A percentile compares a stretch with the other conserved stretches of the same genome.
These are phyloP conservation scores for Scutellaria minor DNA, from an alignment of 257 asterid genomes.

Conservation along the genomic window DNA sequence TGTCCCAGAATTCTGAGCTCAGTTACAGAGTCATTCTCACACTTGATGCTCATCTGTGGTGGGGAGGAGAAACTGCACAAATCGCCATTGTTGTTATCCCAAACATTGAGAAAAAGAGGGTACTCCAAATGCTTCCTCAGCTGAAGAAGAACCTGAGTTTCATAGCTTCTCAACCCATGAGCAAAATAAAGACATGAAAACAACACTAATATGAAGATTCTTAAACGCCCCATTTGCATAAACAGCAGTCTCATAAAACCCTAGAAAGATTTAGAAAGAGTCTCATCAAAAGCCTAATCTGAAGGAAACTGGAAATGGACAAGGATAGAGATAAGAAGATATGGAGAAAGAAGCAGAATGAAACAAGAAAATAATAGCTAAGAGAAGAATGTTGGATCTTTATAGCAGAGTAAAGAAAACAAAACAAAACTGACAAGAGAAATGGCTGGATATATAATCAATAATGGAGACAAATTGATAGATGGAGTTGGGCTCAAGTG, in stretches of 20 bases:
- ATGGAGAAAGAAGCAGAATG: conserved; percentile 27
- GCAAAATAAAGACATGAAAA: conserved; percentile 57
- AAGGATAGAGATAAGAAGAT: conserved; percentile 27
- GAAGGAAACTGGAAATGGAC: not conserved
- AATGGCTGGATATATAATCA: conserved; percentile 9
- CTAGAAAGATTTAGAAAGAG: conserved; percentile 28
- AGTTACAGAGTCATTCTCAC: conserved; percentile 66
- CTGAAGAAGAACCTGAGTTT: conserved; percentile 82
- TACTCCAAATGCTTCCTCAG: conserved; percentile 83
- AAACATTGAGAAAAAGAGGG: conserved; percentile 56
- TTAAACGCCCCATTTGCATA: conserved; percentile 50
- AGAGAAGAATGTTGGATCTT: conserved; percentile 34
- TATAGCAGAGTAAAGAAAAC: not conserved
- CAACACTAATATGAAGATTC: conserved; percentile 38
- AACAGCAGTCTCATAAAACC: conserved; percentile 31
- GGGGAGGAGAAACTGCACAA: conserved; percentile 62
- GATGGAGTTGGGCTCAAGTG: not conserved
- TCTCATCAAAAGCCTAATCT: too few relatives aligned
- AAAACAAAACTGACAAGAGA: conserved; percentile 25
- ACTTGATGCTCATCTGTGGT: conserved; percentile 67
- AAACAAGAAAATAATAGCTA: conserved; percentile 29
- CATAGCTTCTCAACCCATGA: conserved; percentile 64
- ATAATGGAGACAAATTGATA: conserved; percentile 34
- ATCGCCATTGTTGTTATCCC: conserved; percentile 68
- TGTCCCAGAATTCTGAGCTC: conserved; percentile 88